Evolutionary conservation across 2,329 filamentous ascomycete species (phyloP).

Genomic region (Colletotrichum caudatum): DNA sequence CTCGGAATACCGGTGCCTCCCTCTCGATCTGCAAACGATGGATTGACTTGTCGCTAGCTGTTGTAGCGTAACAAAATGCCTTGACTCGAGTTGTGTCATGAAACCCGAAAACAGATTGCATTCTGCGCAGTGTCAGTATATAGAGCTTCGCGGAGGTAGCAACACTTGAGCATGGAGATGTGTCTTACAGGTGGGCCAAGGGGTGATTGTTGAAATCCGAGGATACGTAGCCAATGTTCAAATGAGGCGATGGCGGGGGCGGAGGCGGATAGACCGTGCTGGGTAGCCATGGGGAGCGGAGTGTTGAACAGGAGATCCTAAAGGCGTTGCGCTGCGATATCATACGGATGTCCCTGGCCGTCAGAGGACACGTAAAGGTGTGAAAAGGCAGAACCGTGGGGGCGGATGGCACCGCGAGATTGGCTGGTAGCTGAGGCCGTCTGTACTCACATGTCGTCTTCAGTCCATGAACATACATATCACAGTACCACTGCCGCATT

Average conservation of each 20-base stretch:
- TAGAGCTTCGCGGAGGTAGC: background rate
- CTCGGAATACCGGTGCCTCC: constrained; percentile 90
- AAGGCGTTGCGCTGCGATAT: constrained; percentile 96
- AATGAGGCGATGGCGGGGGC: constrained; percentile 79
- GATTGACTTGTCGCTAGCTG: constrained; percentile 86
- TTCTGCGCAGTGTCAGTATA: constrained; percentile 58
- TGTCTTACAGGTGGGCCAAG: constrained; percentile 81
- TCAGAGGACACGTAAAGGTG: constrained; percentile 94
- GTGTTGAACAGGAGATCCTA: constrained; percentile 90
- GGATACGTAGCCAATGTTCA: constrained; percentile 96
- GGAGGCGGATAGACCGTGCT: constrained; percentile 86
- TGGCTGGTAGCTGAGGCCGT: constrained; percentile 78
- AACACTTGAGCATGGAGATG: background rate
- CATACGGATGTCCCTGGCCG: constrained; percentile 88
- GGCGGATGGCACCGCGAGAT: constrained; percentile 83
- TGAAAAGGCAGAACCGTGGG: constrained; percentile 97
- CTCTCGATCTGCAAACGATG: constrained; percentile 94
- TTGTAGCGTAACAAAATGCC: constrained; percentile 96
- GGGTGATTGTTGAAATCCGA: constrained; percentile 99
- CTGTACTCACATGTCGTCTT: constrained; percentile 72
- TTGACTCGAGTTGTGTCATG: constrained; percentile 80
- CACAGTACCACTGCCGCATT: constrained; percentile 88
- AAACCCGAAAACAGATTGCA: constrained; percentile 98
- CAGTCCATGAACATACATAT: constrained; percentile 75
- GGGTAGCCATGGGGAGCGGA: constrained; percentile 89